Conservation (phyloP, 441 rosid species). For the Melastoma candidum region DNA sequence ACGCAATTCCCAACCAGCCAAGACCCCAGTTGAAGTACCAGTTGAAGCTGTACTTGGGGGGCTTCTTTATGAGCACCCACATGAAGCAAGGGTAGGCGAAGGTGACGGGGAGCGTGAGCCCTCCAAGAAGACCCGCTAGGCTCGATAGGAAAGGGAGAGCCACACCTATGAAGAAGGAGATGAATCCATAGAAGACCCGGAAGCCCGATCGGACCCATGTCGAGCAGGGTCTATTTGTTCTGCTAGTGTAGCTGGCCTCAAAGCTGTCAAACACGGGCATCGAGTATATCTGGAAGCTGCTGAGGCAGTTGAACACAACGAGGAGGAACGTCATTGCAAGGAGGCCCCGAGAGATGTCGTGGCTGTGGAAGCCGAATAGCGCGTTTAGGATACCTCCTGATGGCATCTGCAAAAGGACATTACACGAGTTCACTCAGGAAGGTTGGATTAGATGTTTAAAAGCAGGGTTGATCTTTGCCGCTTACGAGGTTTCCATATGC, state of each 20-base stretch:
- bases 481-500: conserved; percentile 44
- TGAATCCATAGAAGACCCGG: conserved; percentile 38
- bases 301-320: conserved; percentile 42
- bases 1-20: conserved; percentile 27
- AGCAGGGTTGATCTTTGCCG: background rate
- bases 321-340: conserved; percentile 36
- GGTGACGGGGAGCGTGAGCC: conserved; percentile 40
- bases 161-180: conserved; percentile 32
- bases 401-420: conserved; percentile 21
- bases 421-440: no score
- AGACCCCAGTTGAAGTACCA: conserved; percentile 33
- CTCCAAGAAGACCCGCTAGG: conserved; percentile 49
- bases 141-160: conserved; percentile 47
- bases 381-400: conserved; percentile 35
- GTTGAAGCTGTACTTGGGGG: conserved; percentile 13
- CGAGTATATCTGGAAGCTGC: conserved; percentile 51
- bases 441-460: background rate
- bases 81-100: conserved; percentile 48
- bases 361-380: conserved; percentile 25
- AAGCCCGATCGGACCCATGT: conserved; percentile 33
- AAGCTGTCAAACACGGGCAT: conserved; percentile 54
- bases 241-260: conserved; percentile 38
- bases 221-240: conserved; percentile 35
- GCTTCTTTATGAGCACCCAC: conserved; percentile 45
- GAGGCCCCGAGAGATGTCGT: conserved; percentile 22